Evolutionary conservation across 257 asterid genomes (phyloP), one percentile per base, ranked within the genome.

Genomic region (Osmanthus fragrans): DNA sequence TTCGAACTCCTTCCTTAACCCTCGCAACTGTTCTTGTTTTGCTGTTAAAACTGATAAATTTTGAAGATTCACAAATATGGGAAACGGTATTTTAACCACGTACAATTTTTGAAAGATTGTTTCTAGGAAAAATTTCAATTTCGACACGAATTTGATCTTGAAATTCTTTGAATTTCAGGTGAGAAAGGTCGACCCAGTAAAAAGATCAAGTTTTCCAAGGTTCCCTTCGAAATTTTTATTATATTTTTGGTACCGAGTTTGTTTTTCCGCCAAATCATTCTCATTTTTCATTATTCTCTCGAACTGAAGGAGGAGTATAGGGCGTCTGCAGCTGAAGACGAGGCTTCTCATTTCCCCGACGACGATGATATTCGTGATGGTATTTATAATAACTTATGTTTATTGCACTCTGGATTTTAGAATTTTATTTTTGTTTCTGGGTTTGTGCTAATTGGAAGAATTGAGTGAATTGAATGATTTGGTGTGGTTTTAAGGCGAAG

Each of bases 311-410:
- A 92, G 81, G 92, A 86, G 29, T 73, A 77, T 27, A 78, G 82
- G 84, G 82, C 87, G 74, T 79, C 86, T 16, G 76, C 77, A 33
- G 82, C 82, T 45, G 92, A 86, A 36, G 96, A 85, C 25, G 84
- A 82, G 36, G 88, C 78, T 18, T 81, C 89, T 21, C 89, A 76
- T 68, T 88, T 83, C 56, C 69, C 72, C 32, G 92, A 88, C 72
- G 96, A 94, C 23, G 93, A 89, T 71, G 98, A 95, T 76, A 67
- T 60, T 85, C 92, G 86, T 0, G 94, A 90, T 80, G 99, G 98
- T 91, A 88, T 69, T 79, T 40, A 4, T 64, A 10, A 54, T 49
- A 45, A 75, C 71, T 7, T 63, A 21, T 58, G 10, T 27, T 23
- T 63, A 25, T 8, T 63, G 68, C 68, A 60, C 70, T 12, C 12